These are phyloP conservation scores for Esteya vermicola DNA, from an alignment of 2,329 filamentous ascomycete genomes.

Conservation along the genomic window DNA sequence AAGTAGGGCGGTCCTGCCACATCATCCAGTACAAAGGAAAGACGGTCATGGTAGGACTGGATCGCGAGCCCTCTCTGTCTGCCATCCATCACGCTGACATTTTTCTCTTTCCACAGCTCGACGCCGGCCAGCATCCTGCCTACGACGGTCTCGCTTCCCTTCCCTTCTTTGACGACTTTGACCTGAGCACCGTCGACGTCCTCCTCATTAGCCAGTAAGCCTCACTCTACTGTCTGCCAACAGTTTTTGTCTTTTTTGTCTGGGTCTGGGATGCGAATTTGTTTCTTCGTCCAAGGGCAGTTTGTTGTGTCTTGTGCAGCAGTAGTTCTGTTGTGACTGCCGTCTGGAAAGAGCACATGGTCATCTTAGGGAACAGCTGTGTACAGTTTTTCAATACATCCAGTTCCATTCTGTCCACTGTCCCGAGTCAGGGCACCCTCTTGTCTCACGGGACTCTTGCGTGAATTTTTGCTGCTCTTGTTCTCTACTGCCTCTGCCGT, in stretches of 20 bases:
- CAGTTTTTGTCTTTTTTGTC: neutral
- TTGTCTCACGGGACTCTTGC: neutral
- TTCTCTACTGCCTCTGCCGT: neutral
- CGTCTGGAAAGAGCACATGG: neutral
- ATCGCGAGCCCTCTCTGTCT: neutral
- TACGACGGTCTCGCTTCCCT: conserved; percentile 89
- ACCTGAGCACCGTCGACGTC: conserved; percentile 91
- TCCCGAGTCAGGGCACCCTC: neutral
- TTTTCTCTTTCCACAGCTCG: conserved; percentile 45
- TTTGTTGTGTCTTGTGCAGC: neutral
- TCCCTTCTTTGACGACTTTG: conserved; percentile 97
- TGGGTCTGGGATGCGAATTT: neutral
- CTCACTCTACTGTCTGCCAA: neutral
- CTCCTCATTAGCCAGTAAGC: conserved; percentile 98
- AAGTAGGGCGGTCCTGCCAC: conserved; percentile 93
- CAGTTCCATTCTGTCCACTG: neutral
- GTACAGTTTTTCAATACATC: conserved; percentile 17
- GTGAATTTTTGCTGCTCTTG: conserved; percentile 4
- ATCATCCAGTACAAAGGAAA: conserved; percentile 99
- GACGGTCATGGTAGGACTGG: conserved; percentile 76
- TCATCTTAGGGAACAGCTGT: conserved; percentile 5
- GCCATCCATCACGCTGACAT: neutral
- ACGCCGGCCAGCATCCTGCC: conserved; percentile 91
- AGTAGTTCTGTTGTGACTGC: conserved; percentile 5
- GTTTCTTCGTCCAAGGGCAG: neutral